Base-by-base conservation (phyloP, 441 rosid genomes). In the California macrophylla region DNA sequence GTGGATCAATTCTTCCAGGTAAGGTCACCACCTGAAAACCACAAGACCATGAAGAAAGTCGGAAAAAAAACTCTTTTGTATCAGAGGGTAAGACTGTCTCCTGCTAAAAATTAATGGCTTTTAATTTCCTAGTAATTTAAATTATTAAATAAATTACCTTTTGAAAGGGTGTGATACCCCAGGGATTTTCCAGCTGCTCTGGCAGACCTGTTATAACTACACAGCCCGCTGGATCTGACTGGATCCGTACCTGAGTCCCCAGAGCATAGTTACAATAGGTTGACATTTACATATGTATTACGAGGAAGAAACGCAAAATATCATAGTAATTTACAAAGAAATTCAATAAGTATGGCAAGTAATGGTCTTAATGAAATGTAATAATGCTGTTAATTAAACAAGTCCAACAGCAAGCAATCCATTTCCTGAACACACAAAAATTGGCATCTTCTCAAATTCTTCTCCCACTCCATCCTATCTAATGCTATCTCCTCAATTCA, bases 151-250 rank as follows among this genome's bases (percentile, higher is more conserved):
- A 71, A 72, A 50, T n/a, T 80, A 88, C 97, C 97, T 93, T 91
- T 70, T 81, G 88, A 77, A 93, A 93, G 20, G 97, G 92, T 63
- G 94, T 85, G 69, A 88, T 85, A n/a, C 96, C 98, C 97, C 98
- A 93, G 67, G 96, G 97, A 78, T 88, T 89, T 75, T 91, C 87
- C 72, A 81, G 81, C 74, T 93, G 89, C 75, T 93, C 91, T 6
- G 96, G 97, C 71, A 88, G 78, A 28, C 97, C 98, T 9, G 91
- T 89, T 81, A 93, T 93, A 30, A 93, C 83, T 70, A 93, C 69
- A 52, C 85, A 86, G 67, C 98, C 96, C 10, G 82, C 95, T 18
- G 97, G 93, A 87, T 91, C 97, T 50, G 95, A 88, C 36, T 91
- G 98, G 78, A 93, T 85, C 36, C 86, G 86, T 73, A 91, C 92